phyloP scores from a whole-genome alignment of 805 yeast species.

The Candida wancherniae region DNA sequence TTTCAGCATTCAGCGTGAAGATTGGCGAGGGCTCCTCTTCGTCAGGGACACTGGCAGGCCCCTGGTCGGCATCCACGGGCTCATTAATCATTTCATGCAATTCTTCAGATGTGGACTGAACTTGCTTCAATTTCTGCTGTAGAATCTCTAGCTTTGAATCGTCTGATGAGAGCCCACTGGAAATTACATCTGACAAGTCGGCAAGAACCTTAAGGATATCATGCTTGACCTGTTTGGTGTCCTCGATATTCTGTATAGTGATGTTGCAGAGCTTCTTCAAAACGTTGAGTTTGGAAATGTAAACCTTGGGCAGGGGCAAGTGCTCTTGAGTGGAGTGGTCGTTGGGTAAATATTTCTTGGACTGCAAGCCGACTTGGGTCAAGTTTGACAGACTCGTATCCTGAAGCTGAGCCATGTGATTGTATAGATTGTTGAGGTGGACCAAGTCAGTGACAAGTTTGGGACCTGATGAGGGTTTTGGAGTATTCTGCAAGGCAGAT shows the following conservation, averaged over 20 bases:
- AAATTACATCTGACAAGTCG: slow-evolving; percentile 18
- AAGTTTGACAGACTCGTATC: slow-evolving; percentile 22
- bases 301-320: slow-evolving; percentile 31
- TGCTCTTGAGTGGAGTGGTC: slow-evolving; percentile 32
- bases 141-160: slow-evolving; percentile 31
- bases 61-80: slow-evolving; percentile 3
- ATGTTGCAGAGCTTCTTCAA: slow-evolving; percentile 35
- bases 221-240: slow-evolving; percentile 24
- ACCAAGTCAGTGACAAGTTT: slow-evolving; percentile 28
- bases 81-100: slow-evolving; percentile 25
- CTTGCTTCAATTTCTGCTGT: slow-evolving; percentile 22
- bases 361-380: slow-evolving; percentile 35
- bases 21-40: slow-evolving; percentile 29
- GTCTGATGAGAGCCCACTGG: slow-evolving; percentile 28
- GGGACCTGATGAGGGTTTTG: slow-evolving; percentile 1
- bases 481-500: not conserved
- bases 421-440: slow-evolving; percentile 27
- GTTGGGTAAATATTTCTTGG: slow-evolving; percentile 32
- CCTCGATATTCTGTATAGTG: slow-evolving; percentile 28
- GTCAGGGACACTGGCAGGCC: slow-evolving; percentile 2
- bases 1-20: slow-evolving; percentile 14
- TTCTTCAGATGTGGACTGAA: slow-evolving; percentile 28
- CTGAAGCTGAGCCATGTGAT: slow-evolving; percentile 23
- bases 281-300: slow-evolving; percentile 35
- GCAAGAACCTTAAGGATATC: slow-evolving; percentile 26